A percentile compares a stretch with the other conserved stretches of the same genome.
phyloP scores from a whole-genome alignment of 2,329 filamentous ascomycete genomes.

The Fusarium fujikuroi region DNA sequence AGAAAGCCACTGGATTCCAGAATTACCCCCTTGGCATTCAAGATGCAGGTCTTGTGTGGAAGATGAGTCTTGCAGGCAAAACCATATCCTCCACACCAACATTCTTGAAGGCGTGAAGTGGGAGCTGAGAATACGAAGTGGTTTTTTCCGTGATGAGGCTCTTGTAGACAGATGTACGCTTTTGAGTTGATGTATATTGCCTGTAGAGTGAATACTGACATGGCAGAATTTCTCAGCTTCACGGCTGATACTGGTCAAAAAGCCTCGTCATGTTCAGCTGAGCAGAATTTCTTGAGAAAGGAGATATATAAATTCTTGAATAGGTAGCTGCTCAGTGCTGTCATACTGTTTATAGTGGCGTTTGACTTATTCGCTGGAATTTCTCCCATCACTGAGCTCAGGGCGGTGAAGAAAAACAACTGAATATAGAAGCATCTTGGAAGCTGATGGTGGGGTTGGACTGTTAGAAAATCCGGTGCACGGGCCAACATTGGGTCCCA shows the following conservation, averaged over 20 bases:
- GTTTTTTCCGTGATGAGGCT: background rate
- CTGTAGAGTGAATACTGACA: background rate
- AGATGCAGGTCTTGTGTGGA: constrained; percentile 22
- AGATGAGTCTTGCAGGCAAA: constrained; percentile 17
- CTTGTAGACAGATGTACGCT: background rate
- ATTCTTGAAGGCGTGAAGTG: constrained; percentile 1
- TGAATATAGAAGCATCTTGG: constrained; percentile 28
- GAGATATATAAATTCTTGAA: background rate
- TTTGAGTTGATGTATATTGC: background rate
- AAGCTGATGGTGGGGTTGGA: constrained; percentile 35
- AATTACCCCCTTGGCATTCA: constrained; percentile 20
- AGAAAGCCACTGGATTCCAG: constrained; percentile 17
- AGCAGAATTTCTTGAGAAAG: background rate
- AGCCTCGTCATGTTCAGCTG: background rate
- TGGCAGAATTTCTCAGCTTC: constrained; percentile 10
- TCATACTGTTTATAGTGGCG: constrained; percentile 26
- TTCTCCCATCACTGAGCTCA: constrained; percentile 33
- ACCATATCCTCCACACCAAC: background rate
- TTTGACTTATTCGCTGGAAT: constrained; percentile 38
- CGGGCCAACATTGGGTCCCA: constrained; percentile 38
- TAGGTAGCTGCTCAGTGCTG: background rate
- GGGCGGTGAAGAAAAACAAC: constrained; percentile 37
- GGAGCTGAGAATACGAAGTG: background rate
- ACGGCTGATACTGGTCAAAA: background rate
- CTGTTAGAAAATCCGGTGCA: constrained; percentile 35